These are phyloP conservation scores for Fusarium acutatum DNA, from an alignment of 2,329 filamentous ascomycete genomes.

Conservation along the genomic window DNA sequence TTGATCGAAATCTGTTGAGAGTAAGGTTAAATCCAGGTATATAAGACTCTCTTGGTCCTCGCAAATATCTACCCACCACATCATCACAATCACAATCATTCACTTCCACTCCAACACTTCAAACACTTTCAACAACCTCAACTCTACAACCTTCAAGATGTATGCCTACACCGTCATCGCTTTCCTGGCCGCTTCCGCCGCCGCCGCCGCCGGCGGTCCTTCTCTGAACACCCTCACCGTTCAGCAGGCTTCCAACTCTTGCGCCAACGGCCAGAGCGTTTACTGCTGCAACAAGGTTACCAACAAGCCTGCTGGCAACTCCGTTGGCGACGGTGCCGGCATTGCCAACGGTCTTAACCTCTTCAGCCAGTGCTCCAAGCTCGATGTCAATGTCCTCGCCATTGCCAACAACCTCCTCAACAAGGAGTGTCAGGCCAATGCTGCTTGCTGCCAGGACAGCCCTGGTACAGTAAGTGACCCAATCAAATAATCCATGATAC, in stretches of 20 bases:
- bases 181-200: background rate
- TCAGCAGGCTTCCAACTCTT: background rate
- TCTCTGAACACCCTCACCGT: background rate
- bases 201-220: background rate
- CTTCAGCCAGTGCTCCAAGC: background rate
- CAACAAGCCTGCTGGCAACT: background rate
- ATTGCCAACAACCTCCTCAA: background rate
- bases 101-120: background rate
- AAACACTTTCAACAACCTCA: background rate
- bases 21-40: too few species aligned
- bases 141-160: constrained; percentile 1
- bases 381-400: background rate
- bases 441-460: constrained; percentile 9
- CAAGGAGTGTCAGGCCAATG: background rate
- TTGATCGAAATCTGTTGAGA: background rate
- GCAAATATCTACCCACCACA: background rate
- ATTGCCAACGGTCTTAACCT: background rate
- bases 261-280: background rate
- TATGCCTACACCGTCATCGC: background rate
- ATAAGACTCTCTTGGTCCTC: background rate
- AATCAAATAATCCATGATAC: accelerated
- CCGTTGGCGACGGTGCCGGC: background rate
- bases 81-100: background rate
- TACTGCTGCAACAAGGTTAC: background rate
- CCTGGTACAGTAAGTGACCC: background rate